These are phyloP conservation scores for Cladosporium phlei DNA, from an alignment of 2,329 filamentous ascomycete species.

Conservation along the genomic window DNA sequence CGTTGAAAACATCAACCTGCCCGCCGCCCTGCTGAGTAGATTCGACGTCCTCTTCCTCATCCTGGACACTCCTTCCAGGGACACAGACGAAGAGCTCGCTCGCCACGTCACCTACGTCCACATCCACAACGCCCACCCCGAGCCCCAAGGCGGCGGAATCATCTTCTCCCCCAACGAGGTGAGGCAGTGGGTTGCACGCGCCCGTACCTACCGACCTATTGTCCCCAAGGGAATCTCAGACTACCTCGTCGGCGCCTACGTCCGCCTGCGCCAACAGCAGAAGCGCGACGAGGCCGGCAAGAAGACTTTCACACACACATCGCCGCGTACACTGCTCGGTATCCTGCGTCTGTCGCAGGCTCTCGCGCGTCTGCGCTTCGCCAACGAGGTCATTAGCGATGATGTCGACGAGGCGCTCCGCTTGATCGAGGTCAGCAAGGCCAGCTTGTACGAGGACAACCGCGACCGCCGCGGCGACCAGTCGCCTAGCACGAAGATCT, in stretches of 20 bases:
- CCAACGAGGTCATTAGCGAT: conserved; percentile 75
- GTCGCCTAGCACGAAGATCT: conserved; percentile 84
- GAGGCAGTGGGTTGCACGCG: conserved; percentile 90
- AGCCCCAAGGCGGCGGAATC: conserved; percentile 58
- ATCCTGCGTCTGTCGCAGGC: conserved; percentile 91
- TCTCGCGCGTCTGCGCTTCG: conserved; percentile 85
- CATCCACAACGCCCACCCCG: conserved; percentile 92
- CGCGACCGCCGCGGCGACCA: conserved; percentile 57
- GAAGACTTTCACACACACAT: conserved; percentile 90
- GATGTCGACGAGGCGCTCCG: conserved; percentile 94
- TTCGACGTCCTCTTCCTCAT: conserved; percentile 97
- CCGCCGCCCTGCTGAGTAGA: conserved; percentile 91
- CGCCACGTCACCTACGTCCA: conserved; percentile 95
- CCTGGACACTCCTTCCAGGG: conserved; percentile 85
- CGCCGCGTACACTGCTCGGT: conserved; percentile 86
- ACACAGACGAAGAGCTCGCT: conserved; percentile 86
- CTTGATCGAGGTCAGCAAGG: conserved; percentile 88
- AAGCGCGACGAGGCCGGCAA: conserved; percentile 86
- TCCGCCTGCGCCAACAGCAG: conserved; percentile 86
- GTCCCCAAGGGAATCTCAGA: conserved; percentile 84
- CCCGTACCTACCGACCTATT: conserved; percentile 79
- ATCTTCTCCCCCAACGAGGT: conserved; percentile 91
- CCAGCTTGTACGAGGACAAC: conserved; percentile 73
- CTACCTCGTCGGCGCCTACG: conserved; percentile 96
- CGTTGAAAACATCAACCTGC: conserved; percentile 98